Conservation (phyloP, 164 flowering plant species). For the Piper betle region DNA sequence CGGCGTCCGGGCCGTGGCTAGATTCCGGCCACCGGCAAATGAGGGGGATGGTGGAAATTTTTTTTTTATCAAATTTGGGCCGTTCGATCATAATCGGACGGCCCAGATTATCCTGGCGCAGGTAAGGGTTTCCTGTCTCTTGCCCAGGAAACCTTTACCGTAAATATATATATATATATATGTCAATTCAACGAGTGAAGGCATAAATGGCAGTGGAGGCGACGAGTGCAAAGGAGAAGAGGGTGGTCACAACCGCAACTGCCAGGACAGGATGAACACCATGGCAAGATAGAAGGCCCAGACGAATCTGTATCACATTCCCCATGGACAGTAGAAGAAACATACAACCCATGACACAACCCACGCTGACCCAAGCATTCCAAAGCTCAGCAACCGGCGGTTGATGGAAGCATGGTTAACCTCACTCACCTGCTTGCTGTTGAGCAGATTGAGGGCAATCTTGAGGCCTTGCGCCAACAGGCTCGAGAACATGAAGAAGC, state of each 20-base stretch:
- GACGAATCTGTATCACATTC: conserved; percentile 22
- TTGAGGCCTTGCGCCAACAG: conserved; percentile 25
- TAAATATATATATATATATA: no score
- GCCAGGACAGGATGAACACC: conserved; percentile 9
- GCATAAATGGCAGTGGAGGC: conserved; percentile 19
- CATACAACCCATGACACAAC: conserved; percentile 26
- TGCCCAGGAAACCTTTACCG: no score
- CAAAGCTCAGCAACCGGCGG: conserved; percentile 14
- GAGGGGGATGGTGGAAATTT: no score
- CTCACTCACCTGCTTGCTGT: conserved; percentile 21
- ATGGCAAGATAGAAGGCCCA: conserved; percentile 18
- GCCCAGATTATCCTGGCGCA: no score
- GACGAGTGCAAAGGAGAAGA: conserved; percentile 14
- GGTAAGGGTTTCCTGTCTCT: no score
- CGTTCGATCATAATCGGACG: no score
- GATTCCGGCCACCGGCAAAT: no score
- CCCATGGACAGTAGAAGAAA: conserved; percentile 28
- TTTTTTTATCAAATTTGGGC: no score
- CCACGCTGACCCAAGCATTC: conserved; percentile 30
- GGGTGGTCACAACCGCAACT: conserved; percentile 10
- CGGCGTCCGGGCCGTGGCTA: no score
- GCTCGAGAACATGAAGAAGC: conserved; percentile 31
- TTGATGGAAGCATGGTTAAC: conserved; percentile 21
- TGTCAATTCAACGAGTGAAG: conserved; percentile 7
- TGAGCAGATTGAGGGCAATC: conserved; percentile 25